Evolutionary conservation across 192 early-diverging fungal species (phyloP).

Genomic region (Gigaspora rosea): DNA sequence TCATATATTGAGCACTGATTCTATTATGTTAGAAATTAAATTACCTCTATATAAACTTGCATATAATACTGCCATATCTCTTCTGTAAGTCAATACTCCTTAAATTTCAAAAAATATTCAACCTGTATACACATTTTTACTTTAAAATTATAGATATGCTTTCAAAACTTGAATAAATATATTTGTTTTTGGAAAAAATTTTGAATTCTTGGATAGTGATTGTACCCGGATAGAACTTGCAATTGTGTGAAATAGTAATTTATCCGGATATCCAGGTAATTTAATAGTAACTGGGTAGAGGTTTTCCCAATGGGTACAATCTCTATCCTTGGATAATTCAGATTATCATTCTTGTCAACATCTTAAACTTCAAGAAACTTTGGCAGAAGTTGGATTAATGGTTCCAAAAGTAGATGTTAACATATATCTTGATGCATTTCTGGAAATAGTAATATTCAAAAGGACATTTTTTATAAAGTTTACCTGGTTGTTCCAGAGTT

Average conservation of each 20-base stretch:
- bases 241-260: too few species aligned
- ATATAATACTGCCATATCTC: conserved; percentile 21
- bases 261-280: too few species aligned
- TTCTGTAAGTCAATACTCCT: background rate
- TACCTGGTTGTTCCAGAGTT: conserved; percentile 6
- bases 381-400: background rate
- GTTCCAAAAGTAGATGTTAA: background rate
- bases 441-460: conserved; percentile 26
- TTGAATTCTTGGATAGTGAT: too few species aligned
- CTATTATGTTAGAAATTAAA: background rate
- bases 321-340: background rate
- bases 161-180: too few species aligned
- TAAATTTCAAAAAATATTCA: background rate
- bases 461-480: conserved; percentile 18
- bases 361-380: conserved; percentile 4
- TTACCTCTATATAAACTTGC: conserved; percentile 24
- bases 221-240: too few species aligned
- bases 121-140: too few species aligned
- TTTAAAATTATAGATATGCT: too few species aligned
- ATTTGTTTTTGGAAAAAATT: too few species aligned
- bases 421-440: conserved; percentile 26
- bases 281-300: too few species aligned
- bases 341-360: background rate
- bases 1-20: background rate
- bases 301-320: too few species aligned